These are phyloP conservation scores for Salix brachista DNA, from an alignment of 345 rosid species.

Conservation along the genomic window DNA sequence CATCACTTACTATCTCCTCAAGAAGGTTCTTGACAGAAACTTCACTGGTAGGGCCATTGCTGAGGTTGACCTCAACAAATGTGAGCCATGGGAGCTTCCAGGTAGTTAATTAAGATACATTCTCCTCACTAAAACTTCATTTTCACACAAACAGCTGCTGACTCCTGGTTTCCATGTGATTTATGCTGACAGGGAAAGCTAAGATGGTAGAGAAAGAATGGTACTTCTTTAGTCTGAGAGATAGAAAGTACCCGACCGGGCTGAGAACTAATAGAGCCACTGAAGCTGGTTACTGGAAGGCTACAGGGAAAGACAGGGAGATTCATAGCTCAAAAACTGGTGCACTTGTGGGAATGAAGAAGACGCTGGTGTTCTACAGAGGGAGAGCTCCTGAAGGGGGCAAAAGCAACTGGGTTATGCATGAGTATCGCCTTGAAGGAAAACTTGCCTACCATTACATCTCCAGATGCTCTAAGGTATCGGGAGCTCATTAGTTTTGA, in stretches of 20 bases:
- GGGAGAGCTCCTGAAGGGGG: slow-evolving; percentile 96
- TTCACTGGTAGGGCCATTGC: slow-evolving; percentile 78
- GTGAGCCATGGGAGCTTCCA: slow-evolving; percentile 98
- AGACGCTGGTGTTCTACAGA: slow-evolving; percentile 80
- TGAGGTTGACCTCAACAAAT: slow-evolving; percentile 90
- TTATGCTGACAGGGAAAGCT: slow-evolving; percentile 55
- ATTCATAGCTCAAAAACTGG: slow-evolving; percentile 79
- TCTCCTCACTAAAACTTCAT: neutral
- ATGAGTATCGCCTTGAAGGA: slow-evolving; percentile 94
- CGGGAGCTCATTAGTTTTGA: neutral
- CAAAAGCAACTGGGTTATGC: slow-evolving; percentile 96
- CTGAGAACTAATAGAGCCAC: slow-evolving; percentile 90
- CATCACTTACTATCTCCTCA: slow-evolving; percentile 75
- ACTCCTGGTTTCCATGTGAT: neutral
- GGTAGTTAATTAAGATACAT: slow-evolving; percentile 41
- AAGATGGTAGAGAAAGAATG: slow-evolving; percentile 96
- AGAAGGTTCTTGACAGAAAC: slow-evolving; percentile 68
- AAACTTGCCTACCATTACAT: slow-evolving; percentile 79
- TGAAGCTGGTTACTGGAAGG: slow-evolving; percentile 97
- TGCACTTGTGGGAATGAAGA: slow-evolving; percentile 88
- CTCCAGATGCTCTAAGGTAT: slow-evolving; percentile 71
- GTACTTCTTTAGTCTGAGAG: slow-evolving; percentile 85
- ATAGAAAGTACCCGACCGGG: slow-evolving; percentile 93
- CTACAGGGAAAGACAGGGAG: slow-evolving; percentile 91
- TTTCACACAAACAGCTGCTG: neutral